Conservation (phyloP, 306 rosid species). For the Myrica gale region DNA sequence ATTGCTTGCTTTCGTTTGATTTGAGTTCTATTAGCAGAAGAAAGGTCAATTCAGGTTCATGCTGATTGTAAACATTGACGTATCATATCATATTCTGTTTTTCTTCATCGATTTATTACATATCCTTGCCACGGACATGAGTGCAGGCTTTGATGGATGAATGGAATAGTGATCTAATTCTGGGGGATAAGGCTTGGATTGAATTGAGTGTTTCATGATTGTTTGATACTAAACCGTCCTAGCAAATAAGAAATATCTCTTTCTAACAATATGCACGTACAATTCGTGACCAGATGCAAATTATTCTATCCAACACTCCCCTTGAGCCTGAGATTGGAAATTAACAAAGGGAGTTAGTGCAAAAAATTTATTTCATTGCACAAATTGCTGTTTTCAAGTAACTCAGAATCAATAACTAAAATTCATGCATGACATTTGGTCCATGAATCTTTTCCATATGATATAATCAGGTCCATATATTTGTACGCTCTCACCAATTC, state of each 20-base stretch:
- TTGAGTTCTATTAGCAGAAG: background rate
- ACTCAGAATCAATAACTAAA: no score
- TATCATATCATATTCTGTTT: background rate
- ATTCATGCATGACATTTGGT: background rate
- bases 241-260: no score
- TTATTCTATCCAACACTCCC: background rate
- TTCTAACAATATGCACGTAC: no score
- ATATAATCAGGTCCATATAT: background rate
- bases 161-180: background rate
- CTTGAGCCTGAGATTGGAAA: background rate
- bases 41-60: background rate
- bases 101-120: background rate
- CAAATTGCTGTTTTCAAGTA: background rate
- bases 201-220: background rate
- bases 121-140: background rate
- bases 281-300: no score
- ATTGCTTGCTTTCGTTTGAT: background rate
- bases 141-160: background rate
- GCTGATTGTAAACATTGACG: background rate
- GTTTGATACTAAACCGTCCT: background rate
- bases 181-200: background rate
- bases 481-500: background rate
- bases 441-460: background rate
- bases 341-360: background rate
- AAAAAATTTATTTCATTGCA: background rate